A percentile compares a stretch with the other conserved stretches of the same genome.
These are phyloP conservation scores for Cudoniella acicularis DNA, from an alignment of 495 filamentous ascomycete species.

Conservation along the genomic window DNA sequence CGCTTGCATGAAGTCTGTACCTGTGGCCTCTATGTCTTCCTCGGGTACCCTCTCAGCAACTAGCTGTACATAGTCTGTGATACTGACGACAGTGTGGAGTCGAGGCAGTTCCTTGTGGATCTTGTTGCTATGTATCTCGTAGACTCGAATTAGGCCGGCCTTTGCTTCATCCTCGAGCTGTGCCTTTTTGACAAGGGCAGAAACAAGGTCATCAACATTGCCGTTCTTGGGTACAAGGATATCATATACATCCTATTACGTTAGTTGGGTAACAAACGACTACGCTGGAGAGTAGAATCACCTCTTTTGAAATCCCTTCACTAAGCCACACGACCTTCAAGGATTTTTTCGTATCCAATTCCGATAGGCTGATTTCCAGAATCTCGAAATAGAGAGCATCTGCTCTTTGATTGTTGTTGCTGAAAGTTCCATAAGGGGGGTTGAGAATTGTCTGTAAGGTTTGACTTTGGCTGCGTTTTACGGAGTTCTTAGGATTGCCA, in stretches of 20 bases:
- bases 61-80: conserved; percentile 82
- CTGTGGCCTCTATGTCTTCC: conserved; percentile 52
- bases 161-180: conserved; percentile 70
- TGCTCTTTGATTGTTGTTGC: conserved; percentile 59
- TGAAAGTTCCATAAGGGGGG: conserved; percentile 52
- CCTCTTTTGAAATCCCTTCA: conserved; percentile 89
- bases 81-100: conserved; percentile 61
- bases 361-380: conserved; percentile 87
- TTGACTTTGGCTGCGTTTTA: conserved; percentile 66
- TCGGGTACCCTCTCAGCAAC: conserved; percentile 80
- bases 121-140: conserved; percentile 73
- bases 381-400: conserved; percentile 89
- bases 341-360: conserved; percentile 84
- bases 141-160: conserved; percentile 63
- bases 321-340: conserved; percentile 79
- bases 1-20: conserved; percentile 63
- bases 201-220: conserved; percentile 69
- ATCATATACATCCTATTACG: conserved; percentile 62
- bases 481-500: conserved; percentile 66
- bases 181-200: conserved; percentile 71
- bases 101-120: conserved; percentile 68
- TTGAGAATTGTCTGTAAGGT: conserved; percentile 69
- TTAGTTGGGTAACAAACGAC: conserved; percentile 24
- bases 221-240: conserved; percentile 82
- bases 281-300: conserved; percentile 34